These are phyloP conservation scores for Candida alai DNA, from an alignment of 805 yeast species.

Conservation along the genomic window DNA sequence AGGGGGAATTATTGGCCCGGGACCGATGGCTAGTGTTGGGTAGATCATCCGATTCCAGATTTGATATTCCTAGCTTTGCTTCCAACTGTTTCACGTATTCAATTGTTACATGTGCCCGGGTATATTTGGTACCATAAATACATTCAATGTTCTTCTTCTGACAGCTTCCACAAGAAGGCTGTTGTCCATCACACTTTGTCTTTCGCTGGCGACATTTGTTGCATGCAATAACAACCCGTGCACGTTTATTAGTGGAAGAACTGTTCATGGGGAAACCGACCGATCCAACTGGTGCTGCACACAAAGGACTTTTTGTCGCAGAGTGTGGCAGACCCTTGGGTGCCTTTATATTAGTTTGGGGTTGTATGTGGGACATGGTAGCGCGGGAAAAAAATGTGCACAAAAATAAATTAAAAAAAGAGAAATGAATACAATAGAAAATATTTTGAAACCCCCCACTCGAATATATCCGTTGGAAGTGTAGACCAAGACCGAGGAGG, in stretches of 20 bases:
- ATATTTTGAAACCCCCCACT: too few species aligned
- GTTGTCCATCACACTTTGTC: conserved; percentile 11
- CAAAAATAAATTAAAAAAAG: too few species aligned
- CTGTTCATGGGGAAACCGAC: too few species aligned
- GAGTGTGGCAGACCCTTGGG: too few species aligned
- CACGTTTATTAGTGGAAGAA: neutral
- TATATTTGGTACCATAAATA: conserved; percentile 5
- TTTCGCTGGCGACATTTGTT: conserved; percentile 11
- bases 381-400: too few species aligned
- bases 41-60: neutral
- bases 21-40: neutral
- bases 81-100: conserved; percentile 10
- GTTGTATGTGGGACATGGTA: too few species aligned
- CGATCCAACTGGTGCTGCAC: too few species aligned
- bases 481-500: too few species aligned
- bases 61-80: conserved; percentile 4
- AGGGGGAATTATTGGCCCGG: conserved; percentile 1
- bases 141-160: conserved; percentile 8
- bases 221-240: conserved; percentile 11
- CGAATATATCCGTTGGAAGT: too few species aligned
- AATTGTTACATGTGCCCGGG: conserved; percentile 9
- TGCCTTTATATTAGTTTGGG: too few species aligned
- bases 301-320: too few species aligned
- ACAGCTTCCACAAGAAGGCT: conserved; percentile 10
- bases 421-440: too few species aligned